Evolutionary conservation across 805 yeast genomes (phyloP), one percentile per base, ranked within the genome.

Genomic region (Lipomyces kockii): DNA sequence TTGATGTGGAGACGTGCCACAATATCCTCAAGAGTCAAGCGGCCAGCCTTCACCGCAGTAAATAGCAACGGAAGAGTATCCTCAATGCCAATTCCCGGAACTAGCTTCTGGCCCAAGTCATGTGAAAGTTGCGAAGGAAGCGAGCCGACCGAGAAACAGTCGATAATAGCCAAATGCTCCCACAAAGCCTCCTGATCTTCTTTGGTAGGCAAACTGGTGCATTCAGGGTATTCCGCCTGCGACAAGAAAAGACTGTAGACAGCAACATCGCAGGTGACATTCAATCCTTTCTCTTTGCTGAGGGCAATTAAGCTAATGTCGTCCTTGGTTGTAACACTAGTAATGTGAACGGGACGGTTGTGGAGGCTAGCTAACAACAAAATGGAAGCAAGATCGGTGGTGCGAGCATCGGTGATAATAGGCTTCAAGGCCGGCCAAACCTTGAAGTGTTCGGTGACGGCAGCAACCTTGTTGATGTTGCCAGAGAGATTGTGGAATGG

Each of bases 341-440:
- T 91, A 74, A 94, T 88, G 79, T 94, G 98, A 71, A 94, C 89
- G 53, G 92, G 83, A 76, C 97, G 86, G 80, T 82, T 85, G 83
- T 91, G 92, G 77, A 94, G 84, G 34, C 97, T 90, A 56, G 98
- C 97, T 80, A 94, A 83, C 75, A 94, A 84, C 77, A 94, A 82
- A 57, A 93, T 89, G 2, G 97, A 90, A n/a, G 98, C 98, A 76
- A 94, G 83, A 75, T 92, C 94, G 52, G 97, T 90, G 32, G 94
- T 88, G 78, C 86, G 88, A 60, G 98, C 97, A 80, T 94, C 98
- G 54, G 97, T 92, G 71, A 93, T 84, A 68, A 94, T 89, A 67
- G 95, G 94, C 81, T 92, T 92, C 74, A 80, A 80, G 61, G 84
- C 83, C 62, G 97, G 97, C 97, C 98, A 93, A 46, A 86, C 81